A percentile compares a stretch with the other conserved stretches of the same genome.
These are phyloP conservation scores for Pestalotiopsis sp. DNA, from an alignment of 2,329 filamentous ascomycete genomes.

Conservation along the genomic window DNA sequence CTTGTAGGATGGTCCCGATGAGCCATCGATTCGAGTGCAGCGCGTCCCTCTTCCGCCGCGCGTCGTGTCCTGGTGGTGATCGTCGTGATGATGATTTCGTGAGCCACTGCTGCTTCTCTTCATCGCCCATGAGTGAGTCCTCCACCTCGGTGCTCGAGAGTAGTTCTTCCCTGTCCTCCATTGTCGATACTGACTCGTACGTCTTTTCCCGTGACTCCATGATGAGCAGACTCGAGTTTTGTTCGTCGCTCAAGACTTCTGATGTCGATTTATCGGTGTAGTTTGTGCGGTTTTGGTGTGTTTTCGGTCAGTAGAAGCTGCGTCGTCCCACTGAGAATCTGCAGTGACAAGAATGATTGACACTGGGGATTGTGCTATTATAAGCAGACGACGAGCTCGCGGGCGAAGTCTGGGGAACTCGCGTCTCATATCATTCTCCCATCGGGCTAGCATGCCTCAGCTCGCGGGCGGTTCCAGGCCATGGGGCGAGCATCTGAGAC, in stretches of 20 bases:
- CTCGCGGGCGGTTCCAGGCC: not conserved
- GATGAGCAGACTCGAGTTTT: not conserved
- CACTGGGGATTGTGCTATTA: not conserved
- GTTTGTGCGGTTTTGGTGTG: not conserved
- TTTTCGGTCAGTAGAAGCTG: no score
- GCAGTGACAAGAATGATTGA: not conserved
- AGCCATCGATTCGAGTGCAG: constrained; percentile 30
- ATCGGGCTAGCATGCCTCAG: not conserved
- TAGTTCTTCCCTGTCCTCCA: constrained; percentile 31
- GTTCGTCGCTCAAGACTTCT: not conserved
- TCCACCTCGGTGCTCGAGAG: constrained; percentile 36
- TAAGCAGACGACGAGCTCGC: not conserved
- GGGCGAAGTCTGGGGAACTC: not conserved
- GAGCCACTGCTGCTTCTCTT: constrained; percentile 34
- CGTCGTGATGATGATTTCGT: constrained; percentile 5
- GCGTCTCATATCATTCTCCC: not conserved
- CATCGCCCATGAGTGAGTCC: constrained; percentile 35
- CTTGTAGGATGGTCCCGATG: constrained; percentile 33
- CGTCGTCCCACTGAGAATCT: not conserved
- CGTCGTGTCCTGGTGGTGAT: constrained; percentile 1
- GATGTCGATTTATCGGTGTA: not conserved
- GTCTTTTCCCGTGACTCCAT: constrained; percentile 19
- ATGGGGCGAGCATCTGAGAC: constrained; percentile 1
- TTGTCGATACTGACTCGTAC: constrained; percentile 25
- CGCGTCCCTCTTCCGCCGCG: constrained; percentile 16